Percentiles rank a stretch among this genome's conserved stretches.
These are phyloP conservation scores for Monosporascus sp. DNA, from an alignment of 2,329 filamentous ascomycete species.

Conservation along the genomic window DNA sequence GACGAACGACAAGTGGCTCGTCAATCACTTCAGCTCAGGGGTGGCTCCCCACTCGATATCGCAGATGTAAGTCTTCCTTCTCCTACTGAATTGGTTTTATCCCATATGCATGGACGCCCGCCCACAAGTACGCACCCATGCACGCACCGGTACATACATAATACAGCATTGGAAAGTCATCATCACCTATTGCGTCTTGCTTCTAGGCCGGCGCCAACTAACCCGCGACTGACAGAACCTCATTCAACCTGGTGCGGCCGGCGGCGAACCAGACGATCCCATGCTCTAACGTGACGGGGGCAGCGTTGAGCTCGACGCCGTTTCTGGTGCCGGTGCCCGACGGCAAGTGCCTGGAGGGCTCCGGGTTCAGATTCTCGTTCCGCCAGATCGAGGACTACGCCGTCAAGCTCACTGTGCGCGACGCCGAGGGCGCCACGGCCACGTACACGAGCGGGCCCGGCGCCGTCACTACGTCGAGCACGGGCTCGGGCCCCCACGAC, in stretches of 20 bases:
- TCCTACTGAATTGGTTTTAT: background rate
- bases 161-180: background rate
- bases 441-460: background rate
- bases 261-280: background rate
- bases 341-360: background rate
- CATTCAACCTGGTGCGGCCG: background rate
- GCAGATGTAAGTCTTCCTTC: background rate
- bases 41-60: background rate
- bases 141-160: background rate
- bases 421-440: background rate
- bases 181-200: background rate
- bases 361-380: background rate
- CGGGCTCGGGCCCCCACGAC: background rate
- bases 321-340: background rate
- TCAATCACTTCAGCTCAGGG: background rate
- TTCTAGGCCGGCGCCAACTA: background rate
- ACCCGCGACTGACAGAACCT: background rate
- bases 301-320: background rate
- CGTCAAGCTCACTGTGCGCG: background rate
- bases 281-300: background rate
- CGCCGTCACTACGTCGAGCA: background rate
- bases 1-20: background rate
- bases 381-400: background rate
- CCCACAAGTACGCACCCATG: background rate
- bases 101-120: too few relatives aligned